These are phyloP conservation scores for Picea glauca DNA, from an alignment of 75 land plant species.

Conservation along the genomic window DNA sequence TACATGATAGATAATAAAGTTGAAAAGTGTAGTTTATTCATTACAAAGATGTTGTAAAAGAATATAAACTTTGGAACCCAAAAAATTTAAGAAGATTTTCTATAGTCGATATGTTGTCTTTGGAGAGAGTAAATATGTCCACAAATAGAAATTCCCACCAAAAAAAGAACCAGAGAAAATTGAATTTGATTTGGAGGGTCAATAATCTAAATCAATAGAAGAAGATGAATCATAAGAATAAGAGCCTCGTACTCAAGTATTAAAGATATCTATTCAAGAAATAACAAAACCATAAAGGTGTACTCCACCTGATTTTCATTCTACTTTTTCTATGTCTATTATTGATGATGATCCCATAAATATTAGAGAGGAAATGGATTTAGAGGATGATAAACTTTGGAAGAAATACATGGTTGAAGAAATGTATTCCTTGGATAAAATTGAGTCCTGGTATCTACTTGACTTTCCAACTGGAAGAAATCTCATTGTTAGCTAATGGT, in stretches of 20 bases:
- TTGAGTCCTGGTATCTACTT: background rate
- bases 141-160: background rate
- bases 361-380: background rate
- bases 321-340: background rate
- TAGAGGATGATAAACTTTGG: background rate
- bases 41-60: background rate
- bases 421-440: background rate
- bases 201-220: background rate
- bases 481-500: background rate
- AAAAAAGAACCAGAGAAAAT: background rate
- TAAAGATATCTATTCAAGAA: background rate
- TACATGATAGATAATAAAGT: background rate
- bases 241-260: background rate
- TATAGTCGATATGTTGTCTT: background rate
- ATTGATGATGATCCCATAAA: background rate
- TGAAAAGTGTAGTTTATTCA: background rate
- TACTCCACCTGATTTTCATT: background rate
- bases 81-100: background rate
- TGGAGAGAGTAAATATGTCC: background rate
- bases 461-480: slow-evolving; percentile 4
- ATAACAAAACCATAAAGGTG: background rate
- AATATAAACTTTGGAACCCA: background rate
- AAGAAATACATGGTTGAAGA: slow-evolving; percentile 12
- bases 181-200: background rate
- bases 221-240: background rate